phyloP scores from a whole-genome alignment of 192 early-diverging fungal genomes.

The Pecoramyces ruminantium region DNA sequence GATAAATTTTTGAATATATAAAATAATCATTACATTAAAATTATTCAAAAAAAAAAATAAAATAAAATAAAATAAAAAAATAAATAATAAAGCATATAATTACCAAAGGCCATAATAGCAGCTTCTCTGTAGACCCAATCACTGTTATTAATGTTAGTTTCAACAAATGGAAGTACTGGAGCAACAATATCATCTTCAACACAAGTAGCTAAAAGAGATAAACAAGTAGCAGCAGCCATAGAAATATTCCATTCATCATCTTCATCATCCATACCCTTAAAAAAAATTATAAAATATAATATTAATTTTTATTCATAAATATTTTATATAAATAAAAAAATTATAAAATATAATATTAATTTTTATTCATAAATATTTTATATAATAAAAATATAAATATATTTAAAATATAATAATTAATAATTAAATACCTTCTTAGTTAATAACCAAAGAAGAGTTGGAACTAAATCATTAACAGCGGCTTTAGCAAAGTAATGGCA shows the following conservation, averaged over 20 bases:
- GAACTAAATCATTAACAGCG: conserved; percentile 62
- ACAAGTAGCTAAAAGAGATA: conserved; percentile 69
- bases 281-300: conserved; percentile 1
- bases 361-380: too few species aligned
- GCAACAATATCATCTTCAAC: conserved; percentile 62
- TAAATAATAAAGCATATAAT: background rate
- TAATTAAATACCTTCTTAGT: conserved; percentile 76
- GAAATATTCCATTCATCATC: conserved; percentile 98
- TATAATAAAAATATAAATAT: too few species aligned
- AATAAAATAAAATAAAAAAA: background rate
- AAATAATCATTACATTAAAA: too few species aligned
- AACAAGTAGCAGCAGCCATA: conserved; percentile 94
- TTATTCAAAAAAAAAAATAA: too few species aligned
- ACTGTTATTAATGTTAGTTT: conserved; percentile 58
- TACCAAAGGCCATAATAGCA: conserved; percentile 91
- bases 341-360: background rate
- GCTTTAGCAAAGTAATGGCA: conserved; percentile 60
- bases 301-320: too few species aligned
- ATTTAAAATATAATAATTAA: too few species aligned
- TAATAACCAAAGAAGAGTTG: conserved; percentile 69
- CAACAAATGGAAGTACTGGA: conserved; percentile 80
- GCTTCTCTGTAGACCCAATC: conserved; percentile 95
- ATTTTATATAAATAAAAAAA: too few species aligned
- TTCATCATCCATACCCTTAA: conserved; percentile 85
- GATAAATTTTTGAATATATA: too few species aligned